These are phyloP conservation scores for Quercus engelmannii DNA, from an alignment of 306 rosid genomes.

Conservation along the genomic window DNA sequence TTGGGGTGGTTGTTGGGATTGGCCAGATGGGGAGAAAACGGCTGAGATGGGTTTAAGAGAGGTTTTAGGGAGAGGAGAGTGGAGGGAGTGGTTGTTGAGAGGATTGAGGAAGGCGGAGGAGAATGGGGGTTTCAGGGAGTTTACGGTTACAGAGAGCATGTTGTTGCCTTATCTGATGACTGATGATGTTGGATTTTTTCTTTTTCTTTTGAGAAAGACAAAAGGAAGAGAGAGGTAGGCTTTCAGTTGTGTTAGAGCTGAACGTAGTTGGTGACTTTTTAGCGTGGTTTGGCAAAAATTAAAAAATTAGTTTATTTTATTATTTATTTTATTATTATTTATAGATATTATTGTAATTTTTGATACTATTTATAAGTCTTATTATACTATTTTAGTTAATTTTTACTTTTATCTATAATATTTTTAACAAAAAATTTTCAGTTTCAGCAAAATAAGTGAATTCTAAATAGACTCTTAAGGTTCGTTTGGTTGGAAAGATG, in stretches of 20 bases:
- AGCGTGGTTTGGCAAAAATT: no score
- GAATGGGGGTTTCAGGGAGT: constrained; percentile 14
- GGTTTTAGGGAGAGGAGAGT: background rate
- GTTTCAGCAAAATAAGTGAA: no score
- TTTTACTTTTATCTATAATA: no score
- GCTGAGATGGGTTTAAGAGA: constrained; percentile 30
- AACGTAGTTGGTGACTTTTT: no score
- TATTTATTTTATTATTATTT: no score
- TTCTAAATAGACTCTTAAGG: accelerated
- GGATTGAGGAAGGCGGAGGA: constrained; percentile 2
- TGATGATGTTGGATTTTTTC: no score
- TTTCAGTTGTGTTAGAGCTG: no score
- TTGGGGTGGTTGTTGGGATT: constrained; percentile 23
- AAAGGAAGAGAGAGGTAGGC: no score
- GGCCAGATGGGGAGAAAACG: constrained; percentile 11
- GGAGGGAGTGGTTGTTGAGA: background rate
- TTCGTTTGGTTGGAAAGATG: accelerated
- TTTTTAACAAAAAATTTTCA: no score
- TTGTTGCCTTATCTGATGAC: background rate
- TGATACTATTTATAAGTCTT: accelerated
- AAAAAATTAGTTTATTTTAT: no score
- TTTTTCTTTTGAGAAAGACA: no score
- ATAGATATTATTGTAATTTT: accelerated
- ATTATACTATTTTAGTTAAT: accelerated
- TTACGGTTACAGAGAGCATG: constrained; percentile 33